A percentile compares a stretch with the other conserved stretches of the same genome.
Conservation (phyloP, 306 rosid genomes). For the Trichosanthes cucumerina region DNA sequence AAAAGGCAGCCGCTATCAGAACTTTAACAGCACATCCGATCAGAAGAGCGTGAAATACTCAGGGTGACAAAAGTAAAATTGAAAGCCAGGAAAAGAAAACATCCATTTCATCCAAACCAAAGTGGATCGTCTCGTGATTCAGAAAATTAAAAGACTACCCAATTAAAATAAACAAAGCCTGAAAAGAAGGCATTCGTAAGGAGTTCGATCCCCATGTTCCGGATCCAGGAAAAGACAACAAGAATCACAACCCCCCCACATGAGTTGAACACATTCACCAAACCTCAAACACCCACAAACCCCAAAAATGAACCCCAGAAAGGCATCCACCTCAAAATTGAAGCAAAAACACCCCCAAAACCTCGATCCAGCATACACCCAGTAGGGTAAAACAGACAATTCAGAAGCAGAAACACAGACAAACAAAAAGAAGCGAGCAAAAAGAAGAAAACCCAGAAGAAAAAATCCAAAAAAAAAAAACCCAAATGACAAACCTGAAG, state of each 20-base stretch:
- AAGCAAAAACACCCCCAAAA: neutral
- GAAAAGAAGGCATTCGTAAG: neutral
- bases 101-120: neutral
- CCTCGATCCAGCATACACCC: neutral
- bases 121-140: neutral
- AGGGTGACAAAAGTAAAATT: neutral
- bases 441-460: neutral
- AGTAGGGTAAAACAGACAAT: neutral
- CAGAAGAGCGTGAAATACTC: neutral
- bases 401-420: neutral
- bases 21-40: slow-evolving; percentile 10
- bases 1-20: neutral
- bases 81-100: neutral
- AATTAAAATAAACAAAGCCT: neutral
- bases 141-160: neutral
- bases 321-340: neutral
- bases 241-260: neutral
- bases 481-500: neutral
- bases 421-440: neutral
- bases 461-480: neutral
- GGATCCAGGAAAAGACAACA: slow-evolving; percentile 6
- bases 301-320: neutral
- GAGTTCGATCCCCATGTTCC: neutral
- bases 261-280: neutral
- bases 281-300: neutral